Base-by-base conservation (phyloP, 768 basidiomycete genomes). In the Tulasnella calospora region DNA sequence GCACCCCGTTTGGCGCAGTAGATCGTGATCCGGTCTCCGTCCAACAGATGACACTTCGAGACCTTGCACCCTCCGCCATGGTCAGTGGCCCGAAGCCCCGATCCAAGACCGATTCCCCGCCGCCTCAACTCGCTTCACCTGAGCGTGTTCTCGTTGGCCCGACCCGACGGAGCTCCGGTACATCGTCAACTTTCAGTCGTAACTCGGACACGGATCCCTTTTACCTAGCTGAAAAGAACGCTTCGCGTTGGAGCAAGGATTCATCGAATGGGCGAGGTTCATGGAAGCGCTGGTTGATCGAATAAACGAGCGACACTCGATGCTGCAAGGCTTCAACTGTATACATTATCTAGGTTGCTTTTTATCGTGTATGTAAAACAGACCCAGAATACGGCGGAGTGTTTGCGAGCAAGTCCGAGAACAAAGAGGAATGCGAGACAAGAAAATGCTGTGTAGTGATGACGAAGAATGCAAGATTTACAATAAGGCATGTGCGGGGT, bases 381-480 rank as follows among this genome's bases (percentile, higher is more conserved):
- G 61, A 67, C 61, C 30, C 61, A 67, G 61, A 67, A 67, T 67
- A 67, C 33, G 61, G 13, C 30, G 3, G 30, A 35, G 61, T 67
- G 61, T 30, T 67, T 67, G 61, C 61, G 33, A 33, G 61, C 8
- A 17, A 67, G 61, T 67, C 61, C 61, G 61, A 67, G 51, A 47
- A 33, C 51, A 51, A n/a, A 73, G 73, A 73, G 36, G 46, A 51
- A 74, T 74, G 73, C 73, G 51, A 74, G 73, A 55, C 33, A 74
- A 47, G 44, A 35, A 35, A 35, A 74, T 74, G 73, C 46, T 40
- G 38, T 47, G 71, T 47, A 73, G 27, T 47, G 71, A 73, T 73
- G 71, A 23, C 44, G 73, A 74, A 47, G 73, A 35, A 55, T 44
- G 73, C 33, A 74, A 55, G 40, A 41, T 44, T n/a, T 47, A 74